Conservation (phyloP, 768 basidiomycete species). For the Antrodiella citrinella region DNA sequence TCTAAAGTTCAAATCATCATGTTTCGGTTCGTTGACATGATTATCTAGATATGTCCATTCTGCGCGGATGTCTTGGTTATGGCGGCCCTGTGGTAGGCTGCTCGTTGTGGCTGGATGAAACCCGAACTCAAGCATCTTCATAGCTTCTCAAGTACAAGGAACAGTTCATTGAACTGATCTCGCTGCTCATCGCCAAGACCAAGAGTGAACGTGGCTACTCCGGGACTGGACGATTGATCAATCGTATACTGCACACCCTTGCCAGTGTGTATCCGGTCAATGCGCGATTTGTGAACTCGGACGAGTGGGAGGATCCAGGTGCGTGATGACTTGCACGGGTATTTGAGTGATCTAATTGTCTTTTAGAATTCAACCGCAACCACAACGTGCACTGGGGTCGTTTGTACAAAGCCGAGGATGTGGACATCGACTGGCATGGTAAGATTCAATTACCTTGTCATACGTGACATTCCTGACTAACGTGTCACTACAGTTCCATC, state of each 20-base stretch:
- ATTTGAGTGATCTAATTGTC: slow-evolving; percentile 1
- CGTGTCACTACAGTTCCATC: slow-evolving; percentile 49
- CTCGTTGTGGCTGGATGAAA: no score
- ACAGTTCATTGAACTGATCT: slow-evolving; percentile 54
- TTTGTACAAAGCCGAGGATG: slow-evolving; percentile 68
- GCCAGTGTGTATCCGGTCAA: slow-evolving; percentile 72
- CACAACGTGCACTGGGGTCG: slow-evolving; percentile 75
- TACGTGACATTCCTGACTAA: slow-evolving; percentile 7
- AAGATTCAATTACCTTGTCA: slow-evolving; percentile 17
- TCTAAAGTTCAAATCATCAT: no score
- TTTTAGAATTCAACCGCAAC: slow-evolving; percentile 50
- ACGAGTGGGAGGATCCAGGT: slow-evolving; percentile 77
- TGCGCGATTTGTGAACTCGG: slow-evolving; percentile 70
- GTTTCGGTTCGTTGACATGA: not conserved
- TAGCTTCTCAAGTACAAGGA: slow-evolving; percentile 66
- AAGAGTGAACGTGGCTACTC: slow-evolving; percentile 87
- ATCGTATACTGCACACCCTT: slow-evolving; percentile 66
- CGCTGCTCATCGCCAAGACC: slow-evolving; percentile 65
- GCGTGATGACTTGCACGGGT: slow-evolving; percentile 15
- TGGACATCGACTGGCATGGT: slow-evolving; percentile 88
- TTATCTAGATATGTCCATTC: slow-evolving; percentile 62
- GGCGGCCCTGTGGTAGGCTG: slow-evolving; percentile 52
- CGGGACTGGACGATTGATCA: slow-evolving; percentile 69
- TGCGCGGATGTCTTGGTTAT: slow-evolving; percentile 76
- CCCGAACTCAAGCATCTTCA: slow-evolving; percentile 5